Percentiles rank a stretch among this genome's conserved stretches.
Evolutionary conservation across 2,329 filamentous ascomycete genomes (phyloP).

Genomic region (Diaporthe australafricana): DNA sequence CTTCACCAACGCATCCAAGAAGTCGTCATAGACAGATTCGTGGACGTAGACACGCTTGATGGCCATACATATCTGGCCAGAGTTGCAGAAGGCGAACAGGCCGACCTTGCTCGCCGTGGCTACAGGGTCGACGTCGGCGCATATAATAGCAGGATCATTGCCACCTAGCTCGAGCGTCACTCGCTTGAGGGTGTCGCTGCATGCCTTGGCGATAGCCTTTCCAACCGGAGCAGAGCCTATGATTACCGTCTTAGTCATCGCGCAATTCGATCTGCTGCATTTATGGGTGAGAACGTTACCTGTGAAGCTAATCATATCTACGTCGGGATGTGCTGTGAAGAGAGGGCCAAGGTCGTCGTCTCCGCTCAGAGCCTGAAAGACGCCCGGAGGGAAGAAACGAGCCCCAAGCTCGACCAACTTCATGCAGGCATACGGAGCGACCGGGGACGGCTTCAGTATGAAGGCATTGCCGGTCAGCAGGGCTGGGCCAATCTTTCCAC

Average conservation of each 20-base stretch:
- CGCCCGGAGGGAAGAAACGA: conserved; percentile 69
- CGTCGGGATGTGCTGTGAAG: conserved; percentile 68
- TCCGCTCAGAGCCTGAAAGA: conserved; percentile 70
- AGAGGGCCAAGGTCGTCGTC: conserved; percentile 69
- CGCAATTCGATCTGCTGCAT: neutral
- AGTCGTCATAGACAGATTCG: conserved; percentile 61
- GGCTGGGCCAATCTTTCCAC: conserved; percentile 64
- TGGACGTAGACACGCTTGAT: conserved; percentile 67
- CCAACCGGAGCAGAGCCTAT: conserved; percentile 17
- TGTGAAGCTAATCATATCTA: conserved; percentile 73
- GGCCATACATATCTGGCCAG: conserved; percentile 66
- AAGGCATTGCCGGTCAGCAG: conserved; percentile 67
- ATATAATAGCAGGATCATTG: conserved; percentile 61
- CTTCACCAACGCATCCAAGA: conserved; percentile 46
- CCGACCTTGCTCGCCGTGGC: conserved; percentile 49
- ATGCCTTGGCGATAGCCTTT: conserved; percentile 54
- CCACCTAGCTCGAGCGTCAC: conserved; percentile 59
- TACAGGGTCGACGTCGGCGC: conserved; percentile 55
- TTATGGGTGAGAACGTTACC: conserved; percentile 57
- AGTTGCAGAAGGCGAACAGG: conserved; percentile 67
- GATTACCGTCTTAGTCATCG: neutral
- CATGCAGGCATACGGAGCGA: conserved; percentile 67
- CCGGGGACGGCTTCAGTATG: conserved; percentile 68
- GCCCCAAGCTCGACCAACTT: conserved; percentile 71
- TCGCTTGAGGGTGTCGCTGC: conserved; percentile 57